Base-by-base conservation (phyloP, 257 asterid species). In the Paulownia fortunei region DNA sequence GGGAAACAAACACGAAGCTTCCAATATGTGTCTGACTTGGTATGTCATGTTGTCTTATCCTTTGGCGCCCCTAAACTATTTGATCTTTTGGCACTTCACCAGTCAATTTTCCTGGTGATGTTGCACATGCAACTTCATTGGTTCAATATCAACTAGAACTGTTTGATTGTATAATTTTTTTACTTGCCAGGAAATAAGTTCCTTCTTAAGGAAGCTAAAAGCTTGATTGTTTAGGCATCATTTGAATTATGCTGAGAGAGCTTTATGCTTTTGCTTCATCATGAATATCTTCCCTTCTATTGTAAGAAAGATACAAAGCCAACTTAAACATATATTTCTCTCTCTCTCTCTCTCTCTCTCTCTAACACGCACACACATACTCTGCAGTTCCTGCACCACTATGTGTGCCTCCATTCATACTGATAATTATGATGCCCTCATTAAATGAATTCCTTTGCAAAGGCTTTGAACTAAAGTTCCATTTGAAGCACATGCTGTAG, bases 1-100 rank as follows among this genome's bases (percentile, higher is more conserved):
- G 98, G 98, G 36, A 87, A 89, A 83, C 98, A 93, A 85, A 91
- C 97, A 9, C 82, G 97, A 79, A 93, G 98, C 85, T 92, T 92
- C 81, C 98, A 92, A 64, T 92, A 69, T 27, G 97, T 93, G 46
- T 91, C 98, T 41, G 98, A 93, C 86, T 84, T 93, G 96, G 98
- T 93, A 86, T 56, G 87, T 79, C 73, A 58, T 26, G 60, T 54
- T 79, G 5, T 70, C 21, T 46, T 72, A 41, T 69, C 54, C 70
- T 55, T 63, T 34, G n/a, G 49, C 4, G 42, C 32, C 47, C 34
- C n/a, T 26, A 44, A 51, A 34, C 62, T 10, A 52, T 19, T 41
- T 9, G 24, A 27, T 55, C 21, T 11, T n/a, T n/a, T n/a, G n/a
- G n/a, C n/a, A n/a, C n/a, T n/a, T n/a, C n/a, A n/a, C n/a, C n/a